These are phyloP conservation scores for Amanita rubescens DNA, from an alignment of 768 basidiomycete genomes.

Conservation along the genomic window DNA sequence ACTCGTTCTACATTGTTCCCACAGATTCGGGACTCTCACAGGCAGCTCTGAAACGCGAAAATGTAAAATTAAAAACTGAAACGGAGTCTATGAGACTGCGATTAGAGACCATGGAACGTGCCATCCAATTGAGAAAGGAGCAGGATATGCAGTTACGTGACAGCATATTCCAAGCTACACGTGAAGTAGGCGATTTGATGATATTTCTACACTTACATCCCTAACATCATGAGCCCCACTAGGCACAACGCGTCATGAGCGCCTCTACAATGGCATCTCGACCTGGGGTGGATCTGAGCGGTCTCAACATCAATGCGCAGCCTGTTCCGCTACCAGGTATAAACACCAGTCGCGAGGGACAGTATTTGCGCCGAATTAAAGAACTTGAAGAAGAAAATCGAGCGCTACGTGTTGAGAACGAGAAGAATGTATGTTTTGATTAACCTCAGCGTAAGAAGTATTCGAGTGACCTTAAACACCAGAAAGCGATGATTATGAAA, in stretches of 20 bases:
- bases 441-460: not conserved
- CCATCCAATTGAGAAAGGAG: constrained; percentile 63
- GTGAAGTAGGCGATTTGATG: constrained; percentile 37
- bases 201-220: not conserved
- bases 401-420: constrained; percentile 58
- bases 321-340: constrained; percentile 42
- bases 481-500: constrained; percentile 79
- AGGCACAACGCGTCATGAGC: constrained; percentile 80
- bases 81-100: constrained; percentile 49
- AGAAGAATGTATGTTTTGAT: constrained; percentile 59
- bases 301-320: constrained; percentile 52
- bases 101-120: constrained; percentile 52
- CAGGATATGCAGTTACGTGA: constrained; percentile 77
- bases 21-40: constrained; percentile 47
- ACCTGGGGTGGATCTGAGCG: constrained; percentile 45
- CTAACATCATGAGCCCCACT: not conserved
- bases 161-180: constrained; percentile 64
- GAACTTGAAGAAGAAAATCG: constrained; percentile 80
- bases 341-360: constrained; percentile 46
- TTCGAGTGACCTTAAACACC: constrained; percentile 13
- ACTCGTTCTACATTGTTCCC: constrained; percentile 74
- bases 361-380: constrained; percentile 55
- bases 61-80: constrained; percentile 53
- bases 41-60: constrained; percentile 56
- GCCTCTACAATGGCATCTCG: constrained; percentile 54